Base-by-base conservation (phyloP, 371 early-diverging fungal species). In the Gilbertella persicaria region DNA sequence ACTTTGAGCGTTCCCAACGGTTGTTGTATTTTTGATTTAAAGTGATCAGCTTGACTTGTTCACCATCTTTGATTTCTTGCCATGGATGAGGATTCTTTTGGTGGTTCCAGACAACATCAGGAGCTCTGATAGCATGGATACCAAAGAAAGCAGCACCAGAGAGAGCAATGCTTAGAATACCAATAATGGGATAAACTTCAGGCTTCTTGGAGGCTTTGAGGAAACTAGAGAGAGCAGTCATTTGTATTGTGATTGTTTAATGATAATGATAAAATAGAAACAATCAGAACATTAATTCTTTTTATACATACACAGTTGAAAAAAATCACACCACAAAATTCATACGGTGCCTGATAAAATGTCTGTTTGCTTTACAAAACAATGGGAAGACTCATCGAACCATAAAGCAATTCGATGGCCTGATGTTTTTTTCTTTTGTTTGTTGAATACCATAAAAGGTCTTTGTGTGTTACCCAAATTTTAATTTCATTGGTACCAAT, bases 71-170 rank as follows among this genome's bases (percentile, higher is more conserved):
- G 44, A 62, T 52, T 29, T 62, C 57, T 48, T 56, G 47, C 62
- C 62, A 62, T 23, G 62, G 62, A 21, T 56, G 52, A 56, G 56
- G 57, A 43, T 56, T 62, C 20, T 25, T 28, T 25, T 48, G 55
- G 36, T 62, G 62, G 17, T 62, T 50, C 66, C 72, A 75, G 6
- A 58, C 50, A 4, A 75, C 76, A 62, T 75, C 76, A 45, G 72
- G 76, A 28, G 76, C 69, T 43, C 51, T 60, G 13, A 59, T 43
- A 40, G 62, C 64, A 51, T 61, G 64, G 35, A 41, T 19, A 29
- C 59, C 50, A 40, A 72, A 61, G 43, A 41, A 75, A 4, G 40
- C 66, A 35, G 72, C 76, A 54, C 76, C 70, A 30, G 24, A 14
- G 13, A 75, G 45, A 41, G 76, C 72, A 48, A 55, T 41, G 24